phyloP scores from a whole-genome alignment of 345 rosid species.

The Citrus maxima region DNA sequence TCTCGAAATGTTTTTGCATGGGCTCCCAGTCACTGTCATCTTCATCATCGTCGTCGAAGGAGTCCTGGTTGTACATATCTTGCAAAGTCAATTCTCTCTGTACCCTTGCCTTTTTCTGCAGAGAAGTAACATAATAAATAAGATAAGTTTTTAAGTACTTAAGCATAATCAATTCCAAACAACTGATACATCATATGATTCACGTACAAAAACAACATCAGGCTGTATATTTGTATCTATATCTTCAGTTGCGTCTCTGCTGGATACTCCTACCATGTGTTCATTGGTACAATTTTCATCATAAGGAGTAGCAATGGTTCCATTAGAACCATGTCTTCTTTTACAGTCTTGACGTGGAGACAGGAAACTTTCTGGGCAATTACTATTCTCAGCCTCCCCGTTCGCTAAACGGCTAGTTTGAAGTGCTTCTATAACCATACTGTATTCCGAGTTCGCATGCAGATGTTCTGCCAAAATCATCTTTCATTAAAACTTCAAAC shows the following conservation, averaged over 20 bases:
- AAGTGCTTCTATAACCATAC: conserved; percentile 60
- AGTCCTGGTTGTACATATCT: conserved; percentile 56
- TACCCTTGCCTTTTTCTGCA: conserved; percentile 46
- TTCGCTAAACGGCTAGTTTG: conserved; percentile 27
- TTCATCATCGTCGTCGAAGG: conserved; percentile 68
- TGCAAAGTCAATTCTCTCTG: conserved; percentile 66
- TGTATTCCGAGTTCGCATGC: conserved; percentile 15
- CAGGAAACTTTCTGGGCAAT: conserved; percentile 19
- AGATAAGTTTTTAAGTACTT: neutral
- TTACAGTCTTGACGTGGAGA: conserved; percentile 30
- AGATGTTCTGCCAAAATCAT: conserved; percentile 20
- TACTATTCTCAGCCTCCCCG: conserved; percentile 41
- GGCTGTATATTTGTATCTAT: conserved; percentile 14
- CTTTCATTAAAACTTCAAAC: neutral
- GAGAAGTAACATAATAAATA: neutral
- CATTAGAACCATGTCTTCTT: conserved; percentile 39
- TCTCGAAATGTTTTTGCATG: conserved; percentile 46
- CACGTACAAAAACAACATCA: conserved; percentile 43
- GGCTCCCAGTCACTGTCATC: conserved; percentile 98
- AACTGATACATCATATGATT: neutral
- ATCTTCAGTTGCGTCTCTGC: conserved; percentile 23
- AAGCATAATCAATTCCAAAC: neutral
- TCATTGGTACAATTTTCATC: conserved; percentile 26
- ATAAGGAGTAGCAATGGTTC: conserved; percentile 21
- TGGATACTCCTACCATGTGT: conserved; percentile 14